These are phyloP conservation scores for Odonthalia washingtoniensis DNA, from an alignment of 31 red algal species.

Conservation along the genomic window DNA sequence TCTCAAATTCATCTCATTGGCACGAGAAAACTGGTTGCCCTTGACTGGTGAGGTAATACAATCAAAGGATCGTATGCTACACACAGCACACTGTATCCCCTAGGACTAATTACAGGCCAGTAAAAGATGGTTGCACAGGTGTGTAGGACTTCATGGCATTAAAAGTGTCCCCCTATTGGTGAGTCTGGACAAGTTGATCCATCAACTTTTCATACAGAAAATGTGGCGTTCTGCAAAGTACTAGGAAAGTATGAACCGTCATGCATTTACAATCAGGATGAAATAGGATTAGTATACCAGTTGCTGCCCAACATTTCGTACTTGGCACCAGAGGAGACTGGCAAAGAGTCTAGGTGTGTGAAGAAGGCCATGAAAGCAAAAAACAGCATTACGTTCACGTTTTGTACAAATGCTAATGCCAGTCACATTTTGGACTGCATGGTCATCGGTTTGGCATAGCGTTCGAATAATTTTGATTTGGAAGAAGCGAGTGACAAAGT, in stretches of 20 bases:
- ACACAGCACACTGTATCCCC: background rate
- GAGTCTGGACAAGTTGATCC: conserved; percentile 12
- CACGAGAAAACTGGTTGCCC: conserved; percentile 4
- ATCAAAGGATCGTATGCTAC: conserved; percentile 11
- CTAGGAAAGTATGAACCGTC: background rate
- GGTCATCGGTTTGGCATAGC: conserved; percentile 1
- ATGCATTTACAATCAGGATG: conserved; percentile 18
- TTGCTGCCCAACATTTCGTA: no score
- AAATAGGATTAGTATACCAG: conserved; percentile 14
- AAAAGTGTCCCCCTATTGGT: background rate
- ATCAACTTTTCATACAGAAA: background rate
- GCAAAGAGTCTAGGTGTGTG: background rate
- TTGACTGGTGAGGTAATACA: conserved; percentile 7
- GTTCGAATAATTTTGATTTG: conserved; percentile 10
- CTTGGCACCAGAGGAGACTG: conserved; percentile 14
- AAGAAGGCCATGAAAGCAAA: conserved; percentile 12
- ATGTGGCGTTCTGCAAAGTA: background rate
- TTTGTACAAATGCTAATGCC: conserved; percentile 38
- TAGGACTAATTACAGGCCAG: background rate
- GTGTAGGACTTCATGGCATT: background rate
- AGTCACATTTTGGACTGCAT: background rate
- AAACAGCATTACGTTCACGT: conserved; percentile 11
- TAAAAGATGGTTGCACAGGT: conserved; percentile 18
- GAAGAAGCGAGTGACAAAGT: background rate
- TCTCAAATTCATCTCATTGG: background rate